Conservation (phyloP, 345 rosid species). For the Crucihimalaya himalaica region DNA sequence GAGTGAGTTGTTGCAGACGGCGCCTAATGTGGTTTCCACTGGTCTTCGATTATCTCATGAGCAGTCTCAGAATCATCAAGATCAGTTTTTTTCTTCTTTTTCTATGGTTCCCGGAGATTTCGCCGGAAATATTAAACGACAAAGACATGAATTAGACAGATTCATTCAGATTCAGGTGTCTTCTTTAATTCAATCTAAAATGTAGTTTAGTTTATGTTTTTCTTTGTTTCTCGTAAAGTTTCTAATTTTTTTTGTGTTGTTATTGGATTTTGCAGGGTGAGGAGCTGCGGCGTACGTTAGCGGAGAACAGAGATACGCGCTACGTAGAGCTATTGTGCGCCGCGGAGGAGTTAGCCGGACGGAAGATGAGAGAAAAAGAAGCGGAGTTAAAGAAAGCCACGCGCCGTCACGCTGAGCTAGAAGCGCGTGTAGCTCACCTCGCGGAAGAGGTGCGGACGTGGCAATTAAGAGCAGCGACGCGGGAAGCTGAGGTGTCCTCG, state of each 20-base stretch:
- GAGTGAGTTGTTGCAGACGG: neutral
- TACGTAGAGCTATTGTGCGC: constrained; percentile 59
- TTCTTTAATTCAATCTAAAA: neutral
- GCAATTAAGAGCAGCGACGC: constrained; percentile 78
- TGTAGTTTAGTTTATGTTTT: neutral
- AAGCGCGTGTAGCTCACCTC: constrained; percentile 74
- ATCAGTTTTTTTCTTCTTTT: constrained; percentile 7
- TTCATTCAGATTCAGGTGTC: constrained; percentile 65
- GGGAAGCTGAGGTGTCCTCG: constrained; percentile 66
- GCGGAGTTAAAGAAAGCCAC: constrained; percentile 64
- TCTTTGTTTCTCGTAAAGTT: neutral
- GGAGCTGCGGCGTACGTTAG: constrained; percentile 64
- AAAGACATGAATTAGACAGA: constrained; percentile 66
- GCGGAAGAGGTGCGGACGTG: constrained; percentile 66
- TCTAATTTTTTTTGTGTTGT: neutral
- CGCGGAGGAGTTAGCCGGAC: constrained; percentile 56
- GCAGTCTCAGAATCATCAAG: constrained; percentile 46
- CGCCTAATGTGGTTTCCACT: constrained; percentile 59
- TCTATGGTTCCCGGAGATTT: constrained; percentile 49
- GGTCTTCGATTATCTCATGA: constrained; percentile 12
- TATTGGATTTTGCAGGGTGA: constrained; percentile 47
- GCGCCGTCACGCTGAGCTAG: constrained; percentile 63
- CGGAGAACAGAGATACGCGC: constrained; percentile 60
- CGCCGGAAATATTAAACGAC: constrained; percentile 56
- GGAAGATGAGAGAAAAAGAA: constrained; percentile 59